A percentile compares a stretch with the other conserved stretches of the same genome.
Conservation (phyloP, 208 protist genomes). For the Leishmania tropica region DNA sequence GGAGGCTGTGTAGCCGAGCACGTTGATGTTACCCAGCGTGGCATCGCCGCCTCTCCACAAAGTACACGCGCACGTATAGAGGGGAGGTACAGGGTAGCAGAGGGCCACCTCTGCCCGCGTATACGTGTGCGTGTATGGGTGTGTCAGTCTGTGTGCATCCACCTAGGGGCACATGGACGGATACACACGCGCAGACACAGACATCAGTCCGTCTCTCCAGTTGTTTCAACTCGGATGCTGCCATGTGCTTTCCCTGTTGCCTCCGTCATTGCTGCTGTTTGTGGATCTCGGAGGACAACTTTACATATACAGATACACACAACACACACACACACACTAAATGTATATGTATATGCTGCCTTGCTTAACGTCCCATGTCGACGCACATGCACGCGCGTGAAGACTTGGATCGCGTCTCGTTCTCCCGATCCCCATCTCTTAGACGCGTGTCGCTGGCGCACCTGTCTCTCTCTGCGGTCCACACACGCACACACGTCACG, state of each 20-base stretch:
- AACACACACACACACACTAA: too few species aligned
- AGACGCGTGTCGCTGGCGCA: not conserved
- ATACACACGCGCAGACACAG: too few species aligned
- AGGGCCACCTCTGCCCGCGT: not conserved
- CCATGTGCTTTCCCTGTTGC: not conserved
- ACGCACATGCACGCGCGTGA: not conserved
- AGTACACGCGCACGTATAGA: not conserved
- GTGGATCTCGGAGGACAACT: not conserved
- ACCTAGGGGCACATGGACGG: too few species aligned
- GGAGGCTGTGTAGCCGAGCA: not conserved
- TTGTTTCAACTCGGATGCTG: not conserved
- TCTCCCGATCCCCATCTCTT: not conserved
- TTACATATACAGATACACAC: constrained; percentile 5
- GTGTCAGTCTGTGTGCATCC: too few species aligned
- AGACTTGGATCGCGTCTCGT: too few species aligned
- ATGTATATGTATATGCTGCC: not conserved
- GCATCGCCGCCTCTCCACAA: not conserved
- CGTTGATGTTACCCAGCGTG: not conserved
- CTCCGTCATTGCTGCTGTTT: not conserved
- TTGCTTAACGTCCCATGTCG: not conserved
- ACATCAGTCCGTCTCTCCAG: not conserved
- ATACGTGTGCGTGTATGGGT: not conserved
- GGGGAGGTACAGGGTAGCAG: not conserved
- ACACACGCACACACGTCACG: not conserved
- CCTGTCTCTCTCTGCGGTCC: not conserved